Conservation (phyloP, 2,329 filamentous ascomycete species). For the Hymenoscyphus repandus region DNA sequence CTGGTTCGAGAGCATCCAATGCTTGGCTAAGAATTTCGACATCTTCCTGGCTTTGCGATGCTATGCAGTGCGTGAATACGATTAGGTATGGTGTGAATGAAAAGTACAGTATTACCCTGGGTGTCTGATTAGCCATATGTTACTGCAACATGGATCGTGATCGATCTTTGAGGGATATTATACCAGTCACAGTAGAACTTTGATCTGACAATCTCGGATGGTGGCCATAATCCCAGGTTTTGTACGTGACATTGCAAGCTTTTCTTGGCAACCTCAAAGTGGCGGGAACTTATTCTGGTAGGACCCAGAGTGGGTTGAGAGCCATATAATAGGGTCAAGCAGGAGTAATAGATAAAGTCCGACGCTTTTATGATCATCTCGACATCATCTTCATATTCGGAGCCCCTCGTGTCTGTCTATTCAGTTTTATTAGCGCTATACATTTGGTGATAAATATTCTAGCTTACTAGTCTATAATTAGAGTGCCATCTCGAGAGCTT, state of each 20-base stretch:
- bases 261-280: constrained; percentile 13
- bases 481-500: constrained; percentile 9
- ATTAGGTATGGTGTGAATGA: constrained; percentile 18
- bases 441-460: neutral
- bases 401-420: constrained; percentile 9
- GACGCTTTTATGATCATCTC: constrained; percentile 12
- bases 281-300: constrained; percentile 13
- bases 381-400: constrained; percentile 9
- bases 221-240: constrained; percentile 10
- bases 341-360: constrained; percentile 16
- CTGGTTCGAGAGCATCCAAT: constrained; percentile 11
- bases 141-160: neutral
- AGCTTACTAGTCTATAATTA: constrained; percentile 10
- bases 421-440: neutral
- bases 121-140: neutral
- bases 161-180: neutral
- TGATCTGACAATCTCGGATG: constrained; percentile 7
- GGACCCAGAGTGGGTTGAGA: constrained; percentile 9
- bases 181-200: constrained; percentile 15
- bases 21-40: constrained; percentile 12
- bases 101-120: constrained; percentile 13
- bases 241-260: constrained; percentile 14
- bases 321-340: constrained; percentile 13
- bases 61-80: constrained; percentile 17
- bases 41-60: constrained; percentile 9